Evolutionary conservation across 768 basidiomycete species (phyloP).

Genomic region (Lanmaoa rubissima): DNA sequence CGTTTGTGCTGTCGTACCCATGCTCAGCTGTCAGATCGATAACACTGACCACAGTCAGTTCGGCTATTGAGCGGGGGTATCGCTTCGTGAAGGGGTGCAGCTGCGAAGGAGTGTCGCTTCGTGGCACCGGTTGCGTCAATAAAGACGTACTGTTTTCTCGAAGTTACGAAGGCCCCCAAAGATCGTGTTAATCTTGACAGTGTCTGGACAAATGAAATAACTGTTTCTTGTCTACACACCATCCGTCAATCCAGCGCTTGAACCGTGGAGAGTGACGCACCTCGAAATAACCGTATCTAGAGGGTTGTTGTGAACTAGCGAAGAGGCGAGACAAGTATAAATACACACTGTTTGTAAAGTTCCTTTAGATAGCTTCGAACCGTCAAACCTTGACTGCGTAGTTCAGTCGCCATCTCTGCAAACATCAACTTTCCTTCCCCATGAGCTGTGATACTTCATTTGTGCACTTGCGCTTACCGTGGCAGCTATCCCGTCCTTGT

Average conservation of each 20-base stretch:
- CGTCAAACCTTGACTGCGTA: constrained; percentile 52
- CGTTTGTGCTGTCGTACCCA: constrained; percentile 74
- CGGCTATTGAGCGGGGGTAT: constrained; percentile 64
- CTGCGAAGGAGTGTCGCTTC: constrained; percentile 11
- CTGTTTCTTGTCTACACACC: constrained; percentile 69
- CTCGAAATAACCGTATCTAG: constrained; percentile 78
- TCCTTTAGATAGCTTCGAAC: constrained; percentile 57
- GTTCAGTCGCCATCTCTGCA: constrained; percentile 58
- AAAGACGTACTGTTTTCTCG: constrained; percentile 35
- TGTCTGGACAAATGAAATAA: constrained; percentile 75
- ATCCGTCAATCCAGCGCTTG: neutral
- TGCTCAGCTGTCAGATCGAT: constrained; percentile 63
- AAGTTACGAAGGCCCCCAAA: constrained; percentile 66
- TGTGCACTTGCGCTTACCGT: constrained; percentile 44
- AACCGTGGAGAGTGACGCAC: constrained; percentile 31
- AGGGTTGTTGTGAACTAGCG: constrained; percentile 1
- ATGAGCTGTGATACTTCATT: constrained; percentile 2
- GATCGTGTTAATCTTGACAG: constrained; percentile 62
- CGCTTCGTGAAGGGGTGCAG: constrained; percentile 26
- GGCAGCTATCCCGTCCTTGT: constrained; percentile 87
- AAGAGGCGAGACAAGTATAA: neutral
- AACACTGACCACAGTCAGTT: constrained; percentile 57
- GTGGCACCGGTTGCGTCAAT: neutral
- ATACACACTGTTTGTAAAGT: constrained; percentile 56
- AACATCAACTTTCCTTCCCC: constrained; percentile 52